Percentiles rank a stretch among this genome's conserved stretches.
phyloP scores from a whole-genome alignment of 2,329 filamentous ascomycete species.

The Cercospora citrullina region DNA sequence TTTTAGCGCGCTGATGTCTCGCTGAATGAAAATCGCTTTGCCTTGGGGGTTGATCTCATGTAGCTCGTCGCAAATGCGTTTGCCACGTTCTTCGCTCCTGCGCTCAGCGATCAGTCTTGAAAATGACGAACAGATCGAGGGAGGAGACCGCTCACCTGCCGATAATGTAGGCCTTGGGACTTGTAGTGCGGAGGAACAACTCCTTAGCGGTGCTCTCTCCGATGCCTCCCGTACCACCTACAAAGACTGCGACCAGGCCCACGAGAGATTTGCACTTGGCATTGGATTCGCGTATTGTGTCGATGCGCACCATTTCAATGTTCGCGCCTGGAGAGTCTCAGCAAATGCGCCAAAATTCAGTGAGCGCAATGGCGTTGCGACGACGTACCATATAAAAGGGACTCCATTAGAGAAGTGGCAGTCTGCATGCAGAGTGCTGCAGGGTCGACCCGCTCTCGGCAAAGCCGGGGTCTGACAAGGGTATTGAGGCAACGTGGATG shows the following conservation, averaged over 20 bases:
- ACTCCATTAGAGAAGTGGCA: conserved; percentile 9
- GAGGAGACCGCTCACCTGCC: conserved; percentile 35
- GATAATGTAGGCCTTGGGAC: conserved; percentile 47
- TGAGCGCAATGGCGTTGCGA: background rate
- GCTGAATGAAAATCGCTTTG: conserved; percentile 44
- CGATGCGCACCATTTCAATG: conserved; percentile 31
- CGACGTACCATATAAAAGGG: conserved; percentile 15
- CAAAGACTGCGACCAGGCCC: conserved; percentile 41
- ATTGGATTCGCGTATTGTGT: conserved; percentile 38
- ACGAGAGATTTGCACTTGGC: conserved; percentile 31
- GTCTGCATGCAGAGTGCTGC: background rate
- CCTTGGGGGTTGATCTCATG: conserved; percentile 42
- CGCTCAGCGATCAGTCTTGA: background rate
- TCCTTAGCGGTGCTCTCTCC: conserved; percentile 47
- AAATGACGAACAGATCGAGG: background rate
- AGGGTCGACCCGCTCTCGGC: background rate
- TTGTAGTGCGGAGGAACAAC: conserved; percentile 42
- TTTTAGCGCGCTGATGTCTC: conserved; percentile 44
- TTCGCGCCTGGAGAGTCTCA: conserved; percentile 18
- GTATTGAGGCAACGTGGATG: background rate
- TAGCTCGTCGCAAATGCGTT: conserved; percentile 42
- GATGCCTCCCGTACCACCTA: conserved; percentile 49
- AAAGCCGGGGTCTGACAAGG: background rate
- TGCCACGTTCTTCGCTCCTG: conserved; percentile 43
- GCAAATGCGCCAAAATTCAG: background rate